Conservation (phyloP, 768 basidiomycete genomes). For the Lactifluus rugatus region DNA sequence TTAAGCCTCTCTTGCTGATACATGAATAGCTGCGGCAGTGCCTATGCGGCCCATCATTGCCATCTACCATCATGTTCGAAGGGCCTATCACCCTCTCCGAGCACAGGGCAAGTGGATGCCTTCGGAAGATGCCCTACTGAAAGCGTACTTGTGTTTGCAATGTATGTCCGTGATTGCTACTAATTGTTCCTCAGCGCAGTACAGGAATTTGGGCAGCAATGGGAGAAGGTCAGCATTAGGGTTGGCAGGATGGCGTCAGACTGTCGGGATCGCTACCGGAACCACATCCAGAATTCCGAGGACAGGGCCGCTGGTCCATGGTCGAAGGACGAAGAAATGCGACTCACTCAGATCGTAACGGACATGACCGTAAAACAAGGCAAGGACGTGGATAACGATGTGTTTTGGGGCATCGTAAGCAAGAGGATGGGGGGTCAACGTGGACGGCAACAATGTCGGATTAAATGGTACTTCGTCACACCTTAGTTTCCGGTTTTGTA, state of each 20-base stretch:
- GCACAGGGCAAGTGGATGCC: conserved; percentile 61
- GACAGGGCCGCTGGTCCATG: conserved; percentile 55
- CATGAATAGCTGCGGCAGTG: conserved; percentile 48
- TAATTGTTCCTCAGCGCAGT: conserved; percentile 45
- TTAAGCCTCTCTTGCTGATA: background rate
- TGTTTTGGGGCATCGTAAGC: conserved; percentile 75
- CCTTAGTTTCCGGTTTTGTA: background rate
- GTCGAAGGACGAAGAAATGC: conserved; percentile 72
- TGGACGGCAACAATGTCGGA: conserved; percentile 75
- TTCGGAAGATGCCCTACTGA: conserved; percentile 54
- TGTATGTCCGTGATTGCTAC: background rate
- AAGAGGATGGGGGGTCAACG: conserved; percentile 68
- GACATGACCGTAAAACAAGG: conserved; percentile 66
- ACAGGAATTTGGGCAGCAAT: conserved; percentile 57
- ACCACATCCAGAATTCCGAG: conserved; percentile 64
- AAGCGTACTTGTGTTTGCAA: conserved; percentile 38
- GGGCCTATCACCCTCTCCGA: conserved; percentile 58
- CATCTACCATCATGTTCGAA: conserved; percentile 73
- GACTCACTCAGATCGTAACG: conserved; percentile 63
- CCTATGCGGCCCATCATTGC: conserved; percentile 73
- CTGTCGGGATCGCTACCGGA: conserved; percentile 79
- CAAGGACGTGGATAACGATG: conserved; percentile 65
- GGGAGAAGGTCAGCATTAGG: conserved; percentile 64
- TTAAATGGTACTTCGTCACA: conserved; percentile 55
- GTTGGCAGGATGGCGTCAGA: conserved; percentile 73